Evolutionary conservation across 2,329 filamentous ascomycete genomes (phyloP).

Genomic region (Falciphora oryzae): DNA sequence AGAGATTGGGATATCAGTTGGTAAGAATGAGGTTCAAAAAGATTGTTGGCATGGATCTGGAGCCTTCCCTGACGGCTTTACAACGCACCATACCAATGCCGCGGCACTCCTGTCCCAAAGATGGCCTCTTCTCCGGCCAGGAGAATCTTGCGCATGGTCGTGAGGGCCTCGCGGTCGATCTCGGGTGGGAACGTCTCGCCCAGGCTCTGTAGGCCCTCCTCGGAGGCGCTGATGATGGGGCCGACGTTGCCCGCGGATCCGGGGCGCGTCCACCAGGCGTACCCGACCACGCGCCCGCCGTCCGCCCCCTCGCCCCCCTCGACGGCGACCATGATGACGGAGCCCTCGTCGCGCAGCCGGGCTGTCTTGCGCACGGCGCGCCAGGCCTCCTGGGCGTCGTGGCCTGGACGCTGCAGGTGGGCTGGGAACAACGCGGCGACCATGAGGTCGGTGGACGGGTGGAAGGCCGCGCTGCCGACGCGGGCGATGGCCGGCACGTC

Average conservation of each 20-base stretch:
- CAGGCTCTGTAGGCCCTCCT: conserved; percentile 7
- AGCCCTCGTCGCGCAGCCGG: conserved; percentile 12
- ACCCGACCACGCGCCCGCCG: conserved; percentile 16
- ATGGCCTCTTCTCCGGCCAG: conserved; percentile 10
- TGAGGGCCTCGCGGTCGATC: conserved; percentile 15
- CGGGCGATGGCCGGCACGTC: conserved; percentile 21
- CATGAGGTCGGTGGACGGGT: conserved; percentile 16
- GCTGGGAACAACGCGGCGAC: conserved; percentile 14
- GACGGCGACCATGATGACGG: conserved; percentile 17
- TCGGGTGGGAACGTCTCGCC: conserved; percentile 9
- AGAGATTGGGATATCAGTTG: neutral
- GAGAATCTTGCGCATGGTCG: conserved; percentile 11
- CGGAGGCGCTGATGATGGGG: neutral
- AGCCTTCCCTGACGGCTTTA: neutral
- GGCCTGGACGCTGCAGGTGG: conserved; percentile 12
- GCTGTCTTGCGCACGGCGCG: conserved; percentile 14
- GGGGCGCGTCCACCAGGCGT: conserved; percentile 18
- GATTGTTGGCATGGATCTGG: neutral
- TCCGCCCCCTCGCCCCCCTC: conserved; percentile 11
- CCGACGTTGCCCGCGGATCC: conserved; percentile 5
- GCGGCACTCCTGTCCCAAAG: conserved; percentile 15
- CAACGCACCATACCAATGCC: conserved; percentile 9
- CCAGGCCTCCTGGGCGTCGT: conserved; percentile 13
- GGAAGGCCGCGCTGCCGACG: conserved; percentile 20
- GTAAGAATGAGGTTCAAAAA: too few species aligned